phyloP scores from a whole-genome alignment of 2,329 filamentous ascomycete genomes.

The Magnaporthiopsis incrustans region DNA sequence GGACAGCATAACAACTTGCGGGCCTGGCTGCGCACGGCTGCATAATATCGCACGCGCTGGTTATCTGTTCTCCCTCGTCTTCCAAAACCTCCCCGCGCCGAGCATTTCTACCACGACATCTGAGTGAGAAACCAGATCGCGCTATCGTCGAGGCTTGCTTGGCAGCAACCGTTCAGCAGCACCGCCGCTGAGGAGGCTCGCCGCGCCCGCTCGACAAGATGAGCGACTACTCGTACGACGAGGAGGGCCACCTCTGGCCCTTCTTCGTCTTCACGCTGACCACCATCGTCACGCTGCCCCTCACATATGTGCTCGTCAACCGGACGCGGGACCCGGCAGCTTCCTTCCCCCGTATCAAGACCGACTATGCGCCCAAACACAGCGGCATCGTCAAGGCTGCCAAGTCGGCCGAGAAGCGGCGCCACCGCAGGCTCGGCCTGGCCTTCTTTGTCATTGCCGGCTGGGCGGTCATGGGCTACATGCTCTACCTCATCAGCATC shows the following conservation, averaged over 20 bases:
- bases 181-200: slow-evolving; percentile 1
- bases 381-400: slow-evolving; percentile 74
- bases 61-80: neutral
- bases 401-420: slow-evolving; percentile 79
- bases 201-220: slow-evolving; percentile 43
- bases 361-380: slow-evolving; percentile 74
- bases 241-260: slow-evolving; percentile 96
- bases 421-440: slow-evolving; percentile 82
- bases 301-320: slow-evolving; percentile 82
- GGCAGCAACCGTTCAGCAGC: too few relatives aligned
- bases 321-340: slow-evolving; percentile 69
- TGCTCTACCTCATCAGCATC: slow-evolving; percentile 82
- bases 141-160: neutral
- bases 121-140: neutral
- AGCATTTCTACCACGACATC: neutral
- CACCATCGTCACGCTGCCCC: slow-evolving; percentile 77
- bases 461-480: slow-evolving; percentile 78
- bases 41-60: neutral
- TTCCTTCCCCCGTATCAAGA: slow-evolving; percentile 73
- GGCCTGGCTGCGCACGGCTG: neutral
- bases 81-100: neutral
- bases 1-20: neutral
- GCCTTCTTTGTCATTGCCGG: slow-evolving; percentile 67
- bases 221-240: slow-evolving; percentile 98
- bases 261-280: slow-evolving; percentile 94